These are phyloP conservation scores for Psilocybe cyanescens DNA, from an alignment of 768 basidiomycete genomes.

Conservation along the genomic window DNA sequence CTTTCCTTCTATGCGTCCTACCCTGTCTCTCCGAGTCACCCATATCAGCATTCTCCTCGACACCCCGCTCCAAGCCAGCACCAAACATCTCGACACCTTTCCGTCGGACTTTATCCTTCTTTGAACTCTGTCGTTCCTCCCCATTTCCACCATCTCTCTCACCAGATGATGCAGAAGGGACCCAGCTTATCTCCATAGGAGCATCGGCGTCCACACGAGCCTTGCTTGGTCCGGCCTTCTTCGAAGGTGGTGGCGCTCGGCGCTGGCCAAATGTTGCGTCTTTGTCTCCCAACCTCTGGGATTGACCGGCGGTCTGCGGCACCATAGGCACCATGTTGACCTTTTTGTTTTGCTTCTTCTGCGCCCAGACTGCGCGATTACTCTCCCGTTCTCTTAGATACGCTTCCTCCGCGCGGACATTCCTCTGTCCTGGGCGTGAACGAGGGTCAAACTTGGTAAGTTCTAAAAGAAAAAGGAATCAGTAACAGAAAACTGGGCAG, in stretches of 20 bases:
- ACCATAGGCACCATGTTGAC: constrained; percentile 72
- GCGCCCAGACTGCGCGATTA: constrained; percentile 33
- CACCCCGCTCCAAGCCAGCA: constrained; percentile 86
- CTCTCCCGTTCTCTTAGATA: constrained; percentile 43
- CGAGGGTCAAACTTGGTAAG: constrained; percentile 56
- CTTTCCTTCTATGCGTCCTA: constrained; percentile 77
- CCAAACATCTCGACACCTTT: constrained; percentile 83
- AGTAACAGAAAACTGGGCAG: background rate
- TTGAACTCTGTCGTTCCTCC: constrained; percentile 30
- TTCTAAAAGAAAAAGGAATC: constrained; percentile 34
- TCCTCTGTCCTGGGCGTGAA: constrained; percentile 50
- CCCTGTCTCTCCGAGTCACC: constrained; percentile 75
- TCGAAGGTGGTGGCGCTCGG: constrained; percentile 35
- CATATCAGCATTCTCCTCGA: constrained; percentile 51
- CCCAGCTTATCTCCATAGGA: constrained; percentile 85
- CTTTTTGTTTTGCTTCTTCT: constrained; percentile 38
- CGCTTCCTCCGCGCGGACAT: constrained; percentile 49
- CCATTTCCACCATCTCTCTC: constrained; percentile 37
- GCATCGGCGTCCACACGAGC: constrained; percentile 47
- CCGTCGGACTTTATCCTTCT: constrained; percentile 37
- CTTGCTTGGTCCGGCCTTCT: constrained; percentile 19
- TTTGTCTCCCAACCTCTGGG: constrained; percentile 39
- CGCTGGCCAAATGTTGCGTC: constrained; percentile 75
- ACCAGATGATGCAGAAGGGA: constrained; percentile 55
- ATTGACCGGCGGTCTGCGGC: constrained; percentile 36